Percentiles rank a stretch among this genome's conserved stretches.
Evolutionary conservation across 2,329 filamentous ascomycete species (phyloP).

Genomic region (Calonectria honghensis): DNA sequence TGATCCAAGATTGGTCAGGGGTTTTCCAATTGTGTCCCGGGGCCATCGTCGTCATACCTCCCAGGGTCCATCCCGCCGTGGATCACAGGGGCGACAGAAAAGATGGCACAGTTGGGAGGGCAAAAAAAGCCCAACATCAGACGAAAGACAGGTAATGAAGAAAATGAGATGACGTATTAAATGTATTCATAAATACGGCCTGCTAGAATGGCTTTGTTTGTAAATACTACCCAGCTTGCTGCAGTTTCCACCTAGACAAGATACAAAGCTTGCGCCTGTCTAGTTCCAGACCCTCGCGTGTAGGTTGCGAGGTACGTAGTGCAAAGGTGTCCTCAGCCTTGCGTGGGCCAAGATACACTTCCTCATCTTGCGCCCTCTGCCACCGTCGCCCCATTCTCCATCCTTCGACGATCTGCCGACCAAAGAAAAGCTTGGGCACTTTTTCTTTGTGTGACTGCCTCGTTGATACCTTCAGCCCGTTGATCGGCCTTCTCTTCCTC

Average conservation of each 20-base stretch:
- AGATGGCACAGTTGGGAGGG: not conserved
- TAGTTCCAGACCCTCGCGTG: conserved; percentile 12
- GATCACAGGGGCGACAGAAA: conserved; percentile 9
- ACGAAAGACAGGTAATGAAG: not conserved
- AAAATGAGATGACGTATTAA: not conserved
- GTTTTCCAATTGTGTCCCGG: not conserved
- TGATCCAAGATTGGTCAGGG: not conserved
- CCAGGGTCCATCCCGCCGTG: conserved; percentile 20
- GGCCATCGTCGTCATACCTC: conserved; percentile 6
- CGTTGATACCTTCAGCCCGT: conserved; percentile 34
- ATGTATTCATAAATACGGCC: not conserved
- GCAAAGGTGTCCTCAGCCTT: conserved; percentile 57
- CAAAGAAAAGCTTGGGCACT: conserved; percentile 32
- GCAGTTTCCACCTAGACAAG: not conserved
- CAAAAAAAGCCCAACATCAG: not conserved
- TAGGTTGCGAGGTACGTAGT: conserved; percentile 39
- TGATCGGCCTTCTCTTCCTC: conserved; percentile 38
- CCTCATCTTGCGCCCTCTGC: conserved; percentile 21
- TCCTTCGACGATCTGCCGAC: conserved; percentile 32
- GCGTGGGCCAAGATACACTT: conserved; percentile 44
- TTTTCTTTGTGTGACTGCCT: conserved; percentile 32
- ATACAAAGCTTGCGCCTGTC: not conserved
- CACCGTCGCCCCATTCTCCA: conserved; percentile 33
- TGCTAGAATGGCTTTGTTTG: not conserved
- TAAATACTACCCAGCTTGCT: not conserved